Conservation (phyloP, 2,329 filamentous ascomycete genomes). For the Alternaria infectoria region DNA sequence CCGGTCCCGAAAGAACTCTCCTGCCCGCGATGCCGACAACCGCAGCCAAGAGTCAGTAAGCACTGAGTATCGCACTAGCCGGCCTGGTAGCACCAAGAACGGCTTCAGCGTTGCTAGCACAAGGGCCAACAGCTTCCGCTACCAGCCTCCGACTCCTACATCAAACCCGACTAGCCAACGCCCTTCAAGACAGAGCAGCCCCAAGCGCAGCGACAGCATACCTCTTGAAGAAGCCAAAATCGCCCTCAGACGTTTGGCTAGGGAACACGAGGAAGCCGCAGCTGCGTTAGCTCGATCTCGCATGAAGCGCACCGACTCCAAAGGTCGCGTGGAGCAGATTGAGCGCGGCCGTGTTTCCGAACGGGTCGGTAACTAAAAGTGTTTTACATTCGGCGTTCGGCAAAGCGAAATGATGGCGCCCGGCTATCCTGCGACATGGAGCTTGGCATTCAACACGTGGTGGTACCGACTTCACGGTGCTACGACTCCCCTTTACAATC, state of each 20-base stretch:
- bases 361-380: conserved; percentile 18
- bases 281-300: conserved; percentile 15
- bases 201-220: conserved; percentile 35
- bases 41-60: conserved; percentile 40
- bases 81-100: conserved; percentile 32
- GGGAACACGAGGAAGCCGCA: conserved; percentile 37
- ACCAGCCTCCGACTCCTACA: conserved; percentile 25
- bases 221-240: conserved; percentile 39
- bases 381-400: conserved; percentile 2
- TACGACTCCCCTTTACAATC: not conserved
- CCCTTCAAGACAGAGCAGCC: conserved; percentile 35
- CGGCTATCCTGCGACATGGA: not conserved
- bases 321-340: conserved; percentile 19
- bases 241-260: conserved; percentile 33
- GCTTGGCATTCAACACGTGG: not conserved
- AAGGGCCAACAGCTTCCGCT: conserved; percentile 36
- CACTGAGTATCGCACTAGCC: conserved; percentile 32
- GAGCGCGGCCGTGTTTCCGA: conserved; percentile 26
- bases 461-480: not conserved
- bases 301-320: conserved; percentile 18
- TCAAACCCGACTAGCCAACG: conserved; percentile 29
- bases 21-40: conserved; percentile 25
- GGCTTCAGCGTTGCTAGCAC: conserved; percentile 35
- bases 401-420: not conserved
- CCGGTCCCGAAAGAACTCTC: conserved; percentile 30